Base-by-base conservation (phyloP, 306 rosid genomes). In the Argentina anserina region DNA sequence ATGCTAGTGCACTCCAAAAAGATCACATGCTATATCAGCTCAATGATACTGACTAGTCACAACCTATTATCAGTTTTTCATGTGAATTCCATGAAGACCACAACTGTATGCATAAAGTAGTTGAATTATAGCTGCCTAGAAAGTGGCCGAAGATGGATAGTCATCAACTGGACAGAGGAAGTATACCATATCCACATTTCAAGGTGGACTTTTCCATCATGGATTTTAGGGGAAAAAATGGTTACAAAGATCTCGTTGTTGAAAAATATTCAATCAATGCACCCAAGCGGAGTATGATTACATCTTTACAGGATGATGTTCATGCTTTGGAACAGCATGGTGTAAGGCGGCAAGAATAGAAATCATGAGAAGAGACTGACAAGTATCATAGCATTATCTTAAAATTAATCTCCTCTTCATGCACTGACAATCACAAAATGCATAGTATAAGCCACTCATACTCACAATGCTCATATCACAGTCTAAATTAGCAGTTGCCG, bases 101-200 rank as follows among this genome's bases (percentile, higher is more conserved):
- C 46, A 36, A 41, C 42, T 33, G 23, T 71, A 56, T 70, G 46
- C 58, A 18, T 34, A 43, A 40, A 53, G 53, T 69, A 63, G 12
- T n/a, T 14, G 36, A 62, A 60, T 62, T 18, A 39, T 53, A 28
- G 52, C 65, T 50, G 50, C 55, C 73, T 23, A 23, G 49, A 71
- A 46, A 65, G 76, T 43, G 68, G 33, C 14, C 47, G 62, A 67
- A 78, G 26, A 55, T 55, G 23, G 47, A 68, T 21, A 39, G 67
- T 17, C 70, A 47, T 43, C 31, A 8, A 40, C 55, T 33, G 12
- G 37, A 34, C 43, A 49, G 52, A 14, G 59, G 64, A 41, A 53
- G 52, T 36, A 52, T 18, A 34, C 49, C 23, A 43, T 53, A 26
- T 72, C 75, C 70, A 67, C n/a, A 78, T 29, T 72, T 75, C 28